Evolutionary conservation across 1,139 yeast species (phyloP), one percentile per base, ranked within the genome.

Genomic region (Nakaseomyces nivariensis): DNA sequence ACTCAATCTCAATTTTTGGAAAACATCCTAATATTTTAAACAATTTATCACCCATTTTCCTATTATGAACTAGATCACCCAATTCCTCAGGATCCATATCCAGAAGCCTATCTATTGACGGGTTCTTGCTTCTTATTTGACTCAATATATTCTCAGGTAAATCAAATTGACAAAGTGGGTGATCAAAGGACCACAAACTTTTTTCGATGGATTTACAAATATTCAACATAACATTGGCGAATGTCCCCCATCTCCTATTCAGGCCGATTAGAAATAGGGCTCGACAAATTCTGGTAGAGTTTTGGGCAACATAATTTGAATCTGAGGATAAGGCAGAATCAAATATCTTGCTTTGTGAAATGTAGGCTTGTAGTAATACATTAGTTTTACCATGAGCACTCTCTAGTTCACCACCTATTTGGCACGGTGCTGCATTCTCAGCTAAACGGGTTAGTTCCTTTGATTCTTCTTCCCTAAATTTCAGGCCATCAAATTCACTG

Each of bases 301-400:
- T 94, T 62, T 94, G 98, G 1, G 97, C 97, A 52, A 94, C 95
- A 64, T 92, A 94, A 54, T 87, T 85, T 41, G 89, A 76, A 67
- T 94, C 98, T 0, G 97, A 87, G 1, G 80, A 73, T 54, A 94
- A 72, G 0, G 97, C 85, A 1, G 97, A 81, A 54, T 89, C 96
- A 56, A 76, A 77, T 37, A 90, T 78, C 9, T 67, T 60, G 0
- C 89, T 81, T 52, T 82, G 82, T 0, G 97, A 88, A 32, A 94
- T 85, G 63, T 76, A 94, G 0, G 97, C 82, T 65, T 94, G 99
- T 36, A 94, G 71, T 46, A 94, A 73, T 46, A 90, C 78, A 58
- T 92, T 90, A 0, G 97, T 86, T 64, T 94, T 94, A 4, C 94
- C 94, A 53, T 81, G 89, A 0, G 95, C 71, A 0, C 92, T 75